Evolutionary conservation across 176 grass and related monocot species (phyloP), one percentile per base, ranked within the genome.

Genomic region (Rhipidocladum racemiflorum): DNA sequence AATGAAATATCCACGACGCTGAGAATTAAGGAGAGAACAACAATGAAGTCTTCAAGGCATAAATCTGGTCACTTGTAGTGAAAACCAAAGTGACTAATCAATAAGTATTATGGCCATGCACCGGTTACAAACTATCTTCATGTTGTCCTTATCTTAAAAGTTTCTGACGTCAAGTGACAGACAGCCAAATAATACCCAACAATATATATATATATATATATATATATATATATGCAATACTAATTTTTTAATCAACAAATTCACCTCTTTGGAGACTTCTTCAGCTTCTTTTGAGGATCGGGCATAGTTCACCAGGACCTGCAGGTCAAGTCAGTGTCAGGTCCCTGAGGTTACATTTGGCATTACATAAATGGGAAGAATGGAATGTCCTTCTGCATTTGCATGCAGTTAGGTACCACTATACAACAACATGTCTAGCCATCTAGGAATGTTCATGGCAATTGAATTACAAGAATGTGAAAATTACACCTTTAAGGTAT

Each of bases 291-390:
- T 95, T 45, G 92, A 88, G 35, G 96, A 98, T 25, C 96, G 90
- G 21, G 96, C 96, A 70, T 95, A 98, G 85, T 98, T 98, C 67
- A 98, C 90, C 65, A 98, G 91, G 42, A 98, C 92, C 96, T 98
- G 78, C 65, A 90, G 54, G 10, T 35, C 36, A 89, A 82, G 9
- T 54, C 11, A 79, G 61, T 55, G 45, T 71, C 48, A 87, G 55
- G 23, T 40, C 23, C 39, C 9, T 49, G 43, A 64, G 32, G 45
- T 74, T 81, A 70, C 17, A 32, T 36, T 57, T 61, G 81, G 5
- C 4, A 2, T 74, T 24, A 23, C 69, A 67, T 51, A 20, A 51
- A 12, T 34, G 17, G 13, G 44, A 35, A 53, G 44, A 17, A 54
- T 7, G 3, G 67, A 2, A 75, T 13, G 14, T 0, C 13, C 17